Base-by-base conservation (phyloP, 1,284 basidiomycete genomes). In the Trichosporon sp. region DNA sequence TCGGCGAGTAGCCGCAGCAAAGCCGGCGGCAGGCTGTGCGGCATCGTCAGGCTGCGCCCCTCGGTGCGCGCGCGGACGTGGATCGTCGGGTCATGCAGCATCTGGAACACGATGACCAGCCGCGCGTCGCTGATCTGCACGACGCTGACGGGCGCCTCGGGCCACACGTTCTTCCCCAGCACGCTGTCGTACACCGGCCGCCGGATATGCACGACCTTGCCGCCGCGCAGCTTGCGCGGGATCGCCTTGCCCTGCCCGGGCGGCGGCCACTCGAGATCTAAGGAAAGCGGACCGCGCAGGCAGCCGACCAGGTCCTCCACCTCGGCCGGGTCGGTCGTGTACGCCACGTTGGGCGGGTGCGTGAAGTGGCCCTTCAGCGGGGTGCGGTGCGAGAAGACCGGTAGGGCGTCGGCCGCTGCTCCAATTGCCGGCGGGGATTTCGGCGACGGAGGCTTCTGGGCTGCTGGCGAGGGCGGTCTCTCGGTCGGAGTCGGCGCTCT, bases 51-150 rank as follows among this genome's bases (percentile, higher is more conserved):
- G 13, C 34, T 27, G 18, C 69, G 44, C 6, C 44, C 44, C 44
- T 29, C 53, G 12, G 25, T 29, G 53, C 25, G 53, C 53, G 53
- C 27, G 27, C 27, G 25, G 2, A 58, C 27, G 53, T 58, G 53
- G 23, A 29, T 58, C 27, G 27, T 7, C 25, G 25, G 53, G 53
- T 47, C 44, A 8, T 58, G 71, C 3, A 74, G 74, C 6, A 84
- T 66, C 44, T 84, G 84, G 1, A 83, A 74, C 2, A 85, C 70
- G 13, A 85, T 65, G 8, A 84, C 76, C 66, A 79, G 73, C 32
- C 73, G 68, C 23, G 76, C 76, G 72, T 83, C 81, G 58, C 78
- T 79, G 6, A 85, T 58, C 72, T 85, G 84, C 12, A 82, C 74
- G 35, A 85, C 66, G 0, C 81, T 82, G 2, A 81, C 81, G 64